Conservation (phyloP, 116 monocot genomes). For the Zostera marina region DNA sequence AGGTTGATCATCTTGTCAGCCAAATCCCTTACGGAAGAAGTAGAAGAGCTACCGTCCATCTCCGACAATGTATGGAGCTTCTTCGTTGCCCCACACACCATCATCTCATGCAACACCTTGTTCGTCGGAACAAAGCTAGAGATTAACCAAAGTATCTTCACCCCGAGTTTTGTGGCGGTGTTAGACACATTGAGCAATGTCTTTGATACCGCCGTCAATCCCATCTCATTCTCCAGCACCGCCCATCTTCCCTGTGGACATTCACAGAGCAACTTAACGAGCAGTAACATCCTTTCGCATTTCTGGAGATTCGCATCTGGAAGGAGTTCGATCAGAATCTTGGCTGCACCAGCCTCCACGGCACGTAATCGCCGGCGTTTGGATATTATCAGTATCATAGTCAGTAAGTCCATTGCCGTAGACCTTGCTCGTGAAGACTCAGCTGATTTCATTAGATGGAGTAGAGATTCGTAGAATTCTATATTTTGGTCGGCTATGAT, state of each 20-base stretch:
- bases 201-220: conserved; percentile 38
- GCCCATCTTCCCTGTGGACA: conserved; percentile 57
- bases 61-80: conserved; percentile 48
- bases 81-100: conserved; percentile 37
- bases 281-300: conserved; percentile 37
- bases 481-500: conserved; percentile 8
- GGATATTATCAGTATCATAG: conserved; percentile 17
- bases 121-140: conserved; percentile 26
- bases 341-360: conserved; percentile 46
- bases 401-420: conserved; percentile 32
- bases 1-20: conserved; percentile 37
- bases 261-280: conserved; percentile 49
- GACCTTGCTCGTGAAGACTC: conserved; percentile 37
- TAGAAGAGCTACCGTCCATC: conserved; percentile 12
- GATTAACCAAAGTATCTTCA: conserved; percentile 60
- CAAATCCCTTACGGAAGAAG: conserved; percentile 28
- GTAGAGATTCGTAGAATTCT: conserved; percentile 34
- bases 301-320: conserved; percentile 26
- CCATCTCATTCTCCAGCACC: conserved; percentile 43
- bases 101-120: conserved; percentile 51
- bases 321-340: conserved; percentile 51
- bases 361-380: conserved; percentile 28
- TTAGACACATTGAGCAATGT: conserved; percentile 49
- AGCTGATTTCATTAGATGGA: conserved; percentile 62
- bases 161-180: conserved; percentile 38